A percentile compares a stretch with the other conserved stretches of the same genome.
These are phyloP conservation scores for Globisporangium cystogenes DNA, from an alignment of 352 stramenopile species.

Conservation along the genomic window DNA sequence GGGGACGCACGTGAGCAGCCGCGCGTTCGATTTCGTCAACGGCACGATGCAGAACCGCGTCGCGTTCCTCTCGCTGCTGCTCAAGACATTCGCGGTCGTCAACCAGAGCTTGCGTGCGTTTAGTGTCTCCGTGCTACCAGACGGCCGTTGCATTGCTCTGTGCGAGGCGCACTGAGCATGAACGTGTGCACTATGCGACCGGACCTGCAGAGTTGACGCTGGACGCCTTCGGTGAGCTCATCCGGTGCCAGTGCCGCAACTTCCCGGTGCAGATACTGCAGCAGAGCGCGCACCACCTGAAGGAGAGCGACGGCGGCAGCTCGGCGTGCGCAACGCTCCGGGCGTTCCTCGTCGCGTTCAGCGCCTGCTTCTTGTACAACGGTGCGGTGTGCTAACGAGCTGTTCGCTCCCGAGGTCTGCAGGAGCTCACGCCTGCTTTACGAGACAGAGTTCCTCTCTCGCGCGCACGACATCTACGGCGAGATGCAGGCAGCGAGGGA, in stretches of 20 bases:
- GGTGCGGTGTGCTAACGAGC: slow-evolving; percentile 9
- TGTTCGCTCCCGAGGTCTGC: not conserved
- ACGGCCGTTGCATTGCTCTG: too few relatives aligned
- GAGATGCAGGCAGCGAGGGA: slow-evolving; percentile 30
- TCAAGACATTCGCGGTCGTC: slow-evolving; percentile 30
- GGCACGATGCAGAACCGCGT: slow-evolving; percentile 46
- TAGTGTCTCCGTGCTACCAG: too few relatives aligned
- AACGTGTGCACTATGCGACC: not conserved
- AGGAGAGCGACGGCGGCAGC: slow-evolving; percentile 25
- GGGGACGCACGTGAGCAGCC: slow-evolving; percentile 30
- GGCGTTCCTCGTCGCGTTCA: slow-evolving; percentile 30
- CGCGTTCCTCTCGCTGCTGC: slow-evolving; percentile 39
- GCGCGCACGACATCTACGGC: slow-evolving; percentile 40
- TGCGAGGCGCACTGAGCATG: too few relatives aligned
- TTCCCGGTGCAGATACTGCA: slow-evolving; percentile 34
- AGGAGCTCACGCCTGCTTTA: not conserved
- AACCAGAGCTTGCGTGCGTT: slow-evolving; percentile 33
- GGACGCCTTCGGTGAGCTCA: slow-evolving; percentile 52
- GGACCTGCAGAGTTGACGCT: slow-evolving; percentile 44
- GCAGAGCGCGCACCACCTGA: slow-evolving; percentile 35
- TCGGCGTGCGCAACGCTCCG: slow-evolving; percentile 19
- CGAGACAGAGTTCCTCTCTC: slow-evolving; percentile 40
- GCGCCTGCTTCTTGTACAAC: slow-evolving; percentile 47
- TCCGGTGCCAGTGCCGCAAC: slow-evolving; percentile 52
- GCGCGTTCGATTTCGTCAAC: slow-evolving; percentile 47